Base-by-base conservation (phyloP, 1,139 yeast species). In the Sugiyamaella japonica region DNA sequence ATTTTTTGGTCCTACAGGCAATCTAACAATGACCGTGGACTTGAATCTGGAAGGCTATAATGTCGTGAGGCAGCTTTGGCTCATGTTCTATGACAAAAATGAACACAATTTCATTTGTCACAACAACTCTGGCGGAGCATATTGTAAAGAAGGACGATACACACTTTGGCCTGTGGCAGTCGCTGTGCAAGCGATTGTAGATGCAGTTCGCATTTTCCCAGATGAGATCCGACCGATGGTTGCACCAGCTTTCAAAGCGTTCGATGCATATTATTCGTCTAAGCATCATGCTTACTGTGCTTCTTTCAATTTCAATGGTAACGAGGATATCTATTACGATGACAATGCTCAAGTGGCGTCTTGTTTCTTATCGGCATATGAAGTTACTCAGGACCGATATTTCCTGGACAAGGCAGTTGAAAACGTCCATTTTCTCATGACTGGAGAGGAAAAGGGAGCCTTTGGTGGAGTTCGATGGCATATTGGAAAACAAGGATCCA, bases 311-410 rank as follows among this genome's bases (percentile, higher is more conserved):
- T 72, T 72, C 54, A 79, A 80, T 37, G 80, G 78, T 48, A 85
- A 84, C 67, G 73, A 73, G 48, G 90, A 85, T 66, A 81, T 85
- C 48, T 84, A 85, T 67, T 85, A 83, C 61, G 91, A 85, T 66
- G 91, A 85, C 64, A 86, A 85, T 65, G 91, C 90, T 3, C 91
- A 85, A 66, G 84, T 84, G 13, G 85, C 87, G 16, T 77, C 85
- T 62, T 86, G 86, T 9, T 76, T 84, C 64, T 72, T 85, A 56
- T 78, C 85, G 1, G 88, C 89, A 1, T 85, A 82, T 64, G 89
- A 85, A 63, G 89, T 83, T 23, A 84, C 89, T 1, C 80, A 81
- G 0, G 78, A 84, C 59, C 73, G 72, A 61, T 71, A 72, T 50
- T 82, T 74, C 64, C 73, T 85, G 60, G 83, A 80, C 60, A 76